phyloP scores from a whole-genome alignment of 345 rosid species.

The Pugionium cornutum region DNA sequence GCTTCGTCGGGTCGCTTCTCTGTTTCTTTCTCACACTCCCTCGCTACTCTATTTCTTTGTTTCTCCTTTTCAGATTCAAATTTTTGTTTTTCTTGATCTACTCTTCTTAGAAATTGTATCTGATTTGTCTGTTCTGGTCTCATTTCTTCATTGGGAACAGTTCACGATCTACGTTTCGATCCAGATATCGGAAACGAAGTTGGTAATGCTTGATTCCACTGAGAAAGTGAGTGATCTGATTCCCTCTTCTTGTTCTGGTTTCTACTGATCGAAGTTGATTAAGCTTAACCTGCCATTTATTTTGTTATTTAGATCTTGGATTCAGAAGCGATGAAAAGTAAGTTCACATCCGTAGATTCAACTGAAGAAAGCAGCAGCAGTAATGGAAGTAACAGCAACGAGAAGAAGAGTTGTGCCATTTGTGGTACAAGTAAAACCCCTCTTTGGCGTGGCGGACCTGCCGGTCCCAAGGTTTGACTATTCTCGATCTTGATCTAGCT shows the following conservation, averaged over 20 bases:
- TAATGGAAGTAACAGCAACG: conserved; percentile 32
- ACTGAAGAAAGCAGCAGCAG: conserved; percentile 40
- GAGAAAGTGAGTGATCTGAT: conserved; percentile 56
- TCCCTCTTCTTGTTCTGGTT: background rate
- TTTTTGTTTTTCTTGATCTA: background rate
- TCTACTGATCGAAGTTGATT: background rate
- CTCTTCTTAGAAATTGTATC: conserved; percentile 1
- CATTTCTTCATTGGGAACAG: conserved; percentile 5
- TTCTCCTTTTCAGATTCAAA: conserved; percentile 19
- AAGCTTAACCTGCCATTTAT: background rate
- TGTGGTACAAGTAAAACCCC: conserved; percentile 82
- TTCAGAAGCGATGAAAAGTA: conserved; percentile 37
- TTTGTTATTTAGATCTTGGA: conserved; percentile 39
- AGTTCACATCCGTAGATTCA: conserved; percentile 27
- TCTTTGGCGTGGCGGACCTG: conserved; percentile 89
- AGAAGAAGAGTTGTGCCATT: conserved; percentile 57
- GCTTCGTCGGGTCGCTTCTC: conserved; percentile 39
- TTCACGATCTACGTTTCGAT: conserved; percentile 28
- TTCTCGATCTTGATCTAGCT: background rate
- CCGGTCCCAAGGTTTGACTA: conserved; percentile 67
- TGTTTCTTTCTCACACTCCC: conserved; percentile 35
- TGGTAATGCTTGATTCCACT: conserved; percentile 52
- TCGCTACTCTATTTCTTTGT: conserved; percentile 22
- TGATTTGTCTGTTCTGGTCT: conserved; percentile 5
- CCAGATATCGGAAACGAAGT: background rate